Percentiles rank a stretch among this genome's conserved stretches.
Conservation (phyloP, 345 rosid species). For the Garcia nutans region DNA sequence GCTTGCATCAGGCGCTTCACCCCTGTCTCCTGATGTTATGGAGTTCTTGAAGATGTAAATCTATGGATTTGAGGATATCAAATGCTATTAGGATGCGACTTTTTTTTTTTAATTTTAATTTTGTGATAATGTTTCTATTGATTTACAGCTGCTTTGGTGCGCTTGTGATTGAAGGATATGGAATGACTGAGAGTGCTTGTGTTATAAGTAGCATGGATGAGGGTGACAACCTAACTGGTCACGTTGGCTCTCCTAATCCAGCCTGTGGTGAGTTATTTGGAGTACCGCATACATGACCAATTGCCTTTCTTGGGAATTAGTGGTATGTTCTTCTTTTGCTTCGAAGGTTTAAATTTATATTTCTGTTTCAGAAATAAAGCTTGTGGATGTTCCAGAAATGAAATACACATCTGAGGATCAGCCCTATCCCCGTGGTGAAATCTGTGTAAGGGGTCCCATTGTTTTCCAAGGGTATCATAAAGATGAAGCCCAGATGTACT, state of each 20-base stretch:
- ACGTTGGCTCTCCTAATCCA: slow-evolving; percentile 94
- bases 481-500: slow-evolving; percentile 92
- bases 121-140: slow-evolving; percentile 1
- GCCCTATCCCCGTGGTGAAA: slow-evolving; percentile 94
- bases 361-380: slow-evolving; percentile 73
- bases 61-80: slow-evolving; percentile 16
- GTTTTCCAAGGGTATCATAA: slow-evolving; percentile 80
- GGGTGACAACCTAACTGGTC: slow-evolving; percentile 70
- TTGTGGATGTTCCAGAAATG: slow-evolving; percentile 96
- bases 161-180: slow-evolving; percentile 61
- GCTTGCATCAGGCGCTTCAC: slow-evolving; percentile 89
- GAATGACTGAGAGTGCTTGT: slow-evolving; percentile 79
- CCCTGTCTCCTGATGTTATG: slow-evolving; percentile 93
- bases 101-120: not conserved
- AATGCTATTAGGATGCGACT: not conserved
- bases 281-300: not conserved
- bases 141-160: slow-evolving; percentile 81
- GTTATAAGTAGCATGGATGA: slow-evolving; percentile 53
- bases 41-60: slow-evolving; percentile 89
- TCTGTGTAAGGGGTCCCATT: slow-evolving; percentile 93
- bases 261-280: slow-evolving; percentile 71
- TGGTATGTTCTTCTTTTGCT: slow-evolving; percentile 5
- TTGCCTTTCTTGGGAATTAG: slow-evolving; percentile 5
- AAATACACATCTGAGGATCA: slow-evolving; percentile 82
- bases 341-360: not conserved